These are phyloP conservation scores for Exophiala viscosa DNA, from an alignment of 2,329 filamentous ascomycete genomes.

Conservation along the genomic window DNA sequence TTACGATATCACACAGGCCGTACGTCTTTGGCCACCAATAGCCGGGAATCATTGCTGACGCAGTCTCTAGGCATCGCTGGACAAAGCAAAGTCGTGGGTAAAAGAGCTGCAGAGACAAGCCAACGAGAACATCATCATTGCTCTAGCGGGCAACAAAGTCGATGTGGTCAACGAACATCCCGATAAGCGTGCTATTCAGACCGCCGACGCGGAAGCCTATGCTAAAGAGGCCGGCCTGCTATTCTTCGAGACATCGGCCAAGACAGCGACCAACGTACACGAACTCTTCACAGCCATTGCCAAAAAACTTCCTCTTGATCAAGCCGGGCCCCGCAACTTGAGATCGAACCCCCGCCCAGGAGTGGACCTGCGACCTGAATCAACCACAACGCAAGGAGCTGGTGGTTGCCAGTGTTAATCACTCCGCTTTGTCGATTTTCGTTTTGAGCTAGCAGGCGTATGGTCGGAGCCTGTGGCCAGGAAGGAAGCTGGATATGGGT, in stretches of 20 bases:
- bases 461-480: constrained; percentile 3
- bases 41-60: constrained; percentile 12
- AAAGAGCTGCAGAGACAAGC: constrained; percentile 98
- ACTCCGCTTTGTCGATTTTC: background rate
- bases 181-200: constrained; percentile 88
- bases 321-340: constrained; percentile 85
- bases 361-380: constrained; percentile 64
- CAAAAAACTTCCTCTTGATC: constrained; percentile 94
- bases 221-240: constrained; percentile 87
- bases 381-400: constrained; percentile 57
- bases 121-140: constrained; percentile 99
- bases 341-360: constrained; percentile 61
- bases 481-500: constrained; percentile 18
- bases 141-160: constrained; percentile 94
- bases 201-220: constrained; percentile 90
- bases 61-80: constrained; percentile 72
- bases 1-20: constrained; percentile 98
- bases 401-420: constrained; percentile 63
- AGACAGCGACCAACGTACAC: constrained; percentile 92
- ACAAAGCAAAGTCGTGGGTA: constrained; percentile 99
- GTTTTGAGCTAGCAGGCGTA: constrained; percentile 23
- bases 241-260: constrained; percentile 98
- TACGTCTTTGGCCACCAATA: constrained; percentile 48
- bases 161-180: constrained; percentile 92
- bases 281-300: constrained; percentile 97